Conservation (phyloP, 1,284 basidiomycete species). For the Veloboletus limbatus region DNA sequence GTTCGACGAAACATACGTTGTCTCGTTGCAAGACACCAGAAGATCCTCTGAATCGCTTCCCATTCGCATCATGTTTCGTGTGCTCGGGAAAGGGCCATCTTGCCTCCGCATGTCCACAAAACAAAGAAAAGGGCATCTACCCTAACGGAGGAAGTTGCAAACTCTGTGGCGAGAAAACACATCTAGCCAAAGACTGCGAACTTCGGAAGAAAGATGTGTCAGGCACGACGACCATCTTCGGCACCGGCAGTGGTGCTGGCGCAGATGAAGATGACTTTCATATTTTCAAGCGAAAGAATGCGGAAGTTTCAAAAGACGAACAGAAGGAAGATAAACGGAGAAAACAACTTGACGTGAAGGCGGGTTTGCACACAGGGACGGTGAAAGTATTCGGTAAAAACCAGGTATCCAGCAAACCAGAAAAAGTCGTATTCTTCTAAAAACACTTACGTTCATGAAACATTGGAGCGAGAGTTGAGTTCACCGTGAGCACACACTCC, state of each 20-base stretch:
- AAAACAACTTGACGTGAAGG: constrained; percentile 42
- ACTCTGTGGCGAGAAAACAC: constrained; percentile 79
- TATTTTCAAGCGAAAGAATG: constrained; percentile 61
- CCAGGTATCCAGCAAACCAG: constrained; percentile 31
- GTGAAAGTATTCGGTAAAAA: constrained; percentile 43
- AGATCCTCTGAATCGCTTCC: constrained; percentile 69
- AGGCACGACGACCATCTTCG: constrained; percentile 40
- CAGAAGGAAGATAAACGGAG: constrained; percentile 45
- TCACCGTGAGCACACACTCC: too few species aligned
- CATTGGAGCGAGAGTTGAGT: too few species aligned
- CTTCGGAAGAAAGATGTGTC: constrained; percentile 56
- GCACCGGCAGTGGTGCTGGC: constrained; percentile 56
- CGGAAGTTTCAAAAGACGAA: constrained; percentile 60
- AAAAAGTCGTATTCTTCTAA: constrained; percentile 63
- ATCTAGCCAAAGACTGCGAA: constrained; percentile 83
- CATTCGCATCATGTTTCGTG: constrained; percentile 91
- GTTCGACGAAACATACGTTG: constrained; percentile 77
- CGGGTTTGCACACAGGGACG: constrained; percentile 44
- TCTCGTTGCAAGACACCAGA: constrained; percentile 70
- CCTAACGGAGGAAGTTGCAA: constrained; percentile 91
- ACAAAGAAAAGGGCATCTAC: constrained; percentile 80
- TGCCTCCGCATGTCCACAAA: constrained; percentile 63
- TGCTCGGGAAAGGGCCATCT: constrained; percentile 53
- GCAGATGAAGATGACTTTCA: constrained; percentile 96
- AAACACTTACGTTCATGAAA: too few species aligned